A percentile compares a stretch with the other conserved stretches of the same genome.
Conservation (phyloP, 148 eudicot species). For the Dianthus caryophyllus region DNA sequence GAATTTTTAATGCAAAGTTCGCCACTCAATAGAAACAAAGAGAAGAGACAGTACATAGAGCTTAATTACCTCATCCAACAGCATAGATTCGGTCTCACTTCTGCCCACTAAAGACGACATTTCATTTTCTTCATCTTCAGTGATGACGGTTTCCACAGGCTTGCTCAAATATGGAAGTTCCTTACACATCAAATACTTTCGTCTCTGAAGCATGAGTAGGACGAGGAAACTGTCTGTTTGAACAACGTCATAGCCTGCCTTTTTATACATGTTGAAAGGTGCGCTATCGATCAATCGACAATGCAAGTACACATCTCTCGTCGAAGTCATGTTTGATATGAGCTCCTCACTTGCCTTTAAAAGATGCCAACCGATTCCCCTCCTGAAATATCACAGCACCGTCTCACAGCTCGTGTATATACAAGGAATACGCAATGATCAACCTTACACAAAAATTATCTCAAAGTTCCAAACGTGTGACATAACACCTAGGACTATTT, state of each 20-base stretch:
- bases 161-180: conserved; percentile 41
- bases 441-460: background rate
- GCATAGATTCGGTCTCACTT: conserved; percentile 7
- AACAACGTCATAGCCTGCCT: conserved; percentile 75
- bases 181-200: conserved; percentile 89
- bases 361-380: conserved; percentile 97
- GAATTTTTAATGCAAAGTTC: background rate
- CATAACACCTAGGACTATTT: too few relatives aligned
- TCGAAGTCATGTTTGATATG: conserved; percentile 59
- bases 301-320: conserved; percentile 73
- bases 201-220: conserved; percentile 66
- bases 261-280: conserved; percentile 77
- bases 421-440: background rate
- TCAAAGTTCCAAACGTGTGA: too few relatives aligned
- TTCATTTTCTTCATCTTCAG: conserved; percentile 11
- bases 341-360: conserved; percentile 89
- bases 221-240: conserved; percentile 74
- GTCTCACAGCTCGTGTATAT: conserved; percentile 11
- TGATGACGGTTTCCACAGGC: conserved; percentile 7
- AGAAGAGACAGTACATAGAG: background rate
- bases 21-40: background rate
- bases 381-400: conserved; percentile 42
- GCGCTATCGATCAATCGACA: conserved; percentile 88
- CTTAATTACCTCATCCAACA: conserved; percentile 22
- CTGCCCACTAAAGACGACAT: background rate